phyloP scores from a whole-genome alignment of 1,284 basidiomycete species.

The Malassezia vespertilionis region DNA sequence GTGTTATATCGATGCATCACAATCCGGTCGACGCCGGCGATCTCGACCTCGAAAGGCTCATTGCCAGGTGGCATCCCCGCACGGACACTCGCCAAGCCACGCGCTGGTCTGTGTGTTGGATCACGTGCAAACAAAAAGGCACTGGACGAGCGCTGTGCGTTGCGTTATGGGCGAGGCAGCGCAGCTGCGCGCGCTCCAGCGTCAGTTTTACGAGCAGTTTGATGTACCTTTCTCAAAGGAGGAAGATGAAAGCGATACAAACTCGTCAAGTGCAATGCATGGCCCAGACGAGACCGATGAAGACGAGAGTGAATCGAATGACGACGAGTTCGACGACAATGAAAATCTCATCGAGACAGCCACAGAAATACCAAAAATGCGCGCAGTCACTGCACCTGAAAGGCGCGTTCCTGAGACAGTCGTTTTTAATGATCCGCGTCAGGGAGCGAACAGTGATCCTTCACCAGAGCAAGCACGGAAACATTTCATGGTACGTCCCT shows the following conservation, averaged over 20 bases:
- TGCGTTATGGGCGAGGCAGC: too few species aligned
- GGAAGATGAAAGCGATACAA: neutral
- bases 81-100: too few species aligned
- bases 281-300: neutral
- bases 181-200: constrained; percentile 13
- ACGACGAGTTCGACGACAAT: constrained; percentile 8
- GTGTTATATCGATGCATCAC: constrained; percentile 1
- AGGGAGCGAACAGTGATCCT: neutral
- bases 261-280: neutral
- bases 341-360: constrained; percentile 3
- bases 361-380: neutral
- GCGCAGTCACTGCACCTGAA: neutral
- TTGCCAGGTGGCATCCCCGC: too few species aligned
- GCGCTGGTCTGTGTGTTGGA: too few species aligned
- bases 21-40: constrained; percentile 3
- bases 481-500: constrained; percentile 16
- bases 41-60: too few species aligned
- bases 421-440: constrained; percentile 4
- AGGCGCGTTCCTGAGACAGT: constrained; percentile 14
- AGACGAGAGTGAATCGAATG: neutral
- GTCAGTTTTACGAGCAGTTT: constrained; percentile 16
- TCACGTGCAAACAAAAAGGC: too few species aligned
- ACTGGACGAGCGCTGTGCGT: too few species aligned
- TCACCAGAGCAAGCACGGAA: too few species aligned
- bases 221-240: neutral